phyloP scores from a whole-genome alignment of 768 basidiomycete genomes.

The Mycena epipterygia region DNA sequence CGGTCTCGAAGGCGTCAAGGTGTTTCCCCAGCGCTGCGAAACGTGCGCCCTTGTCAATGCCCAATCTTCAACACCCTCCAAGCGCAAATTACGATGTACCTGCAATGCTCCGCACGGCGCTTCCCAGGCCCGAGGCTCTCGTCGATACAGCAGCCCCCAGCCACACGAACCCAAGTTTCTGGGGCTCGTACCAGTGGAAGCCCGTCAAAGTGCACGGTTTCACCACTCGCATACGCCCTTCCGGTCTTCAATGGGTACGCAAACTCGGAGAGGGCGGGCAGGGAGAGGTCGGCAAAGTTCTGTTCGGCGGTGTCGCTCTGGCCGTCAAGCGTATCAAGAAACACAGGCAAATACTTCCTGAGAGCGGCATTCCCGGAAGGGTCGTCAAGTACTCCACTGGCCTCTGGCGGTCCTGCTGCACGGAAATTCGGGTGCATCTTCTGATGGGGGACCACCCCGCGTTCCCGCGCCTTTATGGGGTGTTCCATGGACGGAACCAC shows the following conservation, averaged over 20 bases:
- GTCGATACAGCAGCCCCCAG: neutral
- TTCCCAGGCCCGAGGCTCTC: neutral
- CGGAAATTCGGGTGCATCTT: neutral
- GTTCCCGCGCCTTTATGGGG: neutral
- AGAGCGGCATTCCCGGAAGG: no score
- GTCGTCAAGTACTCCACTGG: no score
- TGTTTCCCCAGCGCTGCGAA: neutral
- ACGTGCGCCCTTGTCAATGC: no score
- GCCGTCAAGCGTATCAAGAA: constrained; percentile 13
- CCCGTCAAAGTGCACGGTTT: accelerated
- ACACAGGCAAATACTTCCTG: no score
- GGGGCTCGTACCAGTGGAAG: neutral
- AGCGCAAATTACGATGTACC: neutral
- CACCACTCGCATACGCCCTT: neutral
- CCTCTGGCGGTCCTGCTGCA: no score
- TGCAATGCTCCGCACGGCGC: neutral
- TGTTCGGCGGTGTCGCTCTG: neutral
- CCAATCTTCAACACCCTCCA: neutral
- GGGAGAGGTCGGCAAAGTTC: neutral
- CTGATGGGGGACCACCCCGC: neutral
- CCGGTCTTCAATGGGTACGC: neutral
- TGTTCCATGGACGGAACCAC: neutral
- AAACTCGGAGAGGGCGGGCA: neutral
- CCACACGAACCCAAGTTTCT: neutral
- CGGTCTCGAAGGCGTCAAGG: no score